Evolutionary conservation across 805 yeast genomes (phyloP).

Genomic region (Komagataella mondaviorum): DNA sequence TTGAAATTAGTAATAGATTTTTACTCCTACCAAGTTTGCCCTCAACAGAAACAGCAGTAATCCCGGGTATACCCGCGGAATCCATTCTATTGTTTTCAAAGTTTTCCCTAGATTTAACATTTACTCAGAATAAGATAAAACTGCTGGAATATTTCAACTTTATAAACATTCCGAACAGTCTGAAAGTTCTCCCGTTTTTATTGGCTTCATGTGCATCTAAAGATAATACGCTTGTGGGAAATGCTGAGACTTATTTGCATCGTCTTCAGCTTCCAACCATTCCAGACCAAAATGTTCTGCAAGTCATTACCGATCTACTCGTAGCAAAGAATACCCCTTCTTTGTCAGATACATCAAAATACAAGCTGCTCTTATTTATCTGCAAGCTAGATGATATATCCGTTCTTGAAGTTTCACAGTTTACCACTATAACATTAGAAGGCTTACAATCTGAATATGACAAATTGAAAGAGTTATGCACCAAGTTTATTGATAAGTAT

Average conservation of each 20-base stretch:
- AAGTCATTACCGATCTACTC: constrained; percentile 31
- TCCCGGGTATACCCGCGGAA: constrained; percentile 47
- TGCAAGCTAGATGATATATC: constrained; percentile 19
- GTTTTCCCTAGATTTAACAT: constrained; percentile 47
- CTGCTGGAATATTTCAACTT: constrained; percentile 20
- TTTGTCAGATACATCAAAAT: constrained; percentile 29
- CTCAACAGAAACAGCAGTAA: constrained; percentile 31
- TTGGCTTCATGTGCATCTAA: constrained; percentile 54
- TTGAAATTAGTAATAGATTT: neutral
- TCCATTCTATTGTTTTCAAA: constrained; percentile 54
- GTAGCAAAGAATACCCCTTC: constrained; percentile 28
- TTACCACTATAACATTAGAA: constrained; percentile 25
- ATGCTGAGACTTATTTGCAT: constrained; percentile 36
- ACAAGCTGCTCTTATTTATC: constrained; percentile 32
- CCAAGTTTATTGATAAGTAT: constrained; percentile 22
- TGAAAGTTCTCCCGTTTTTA: constrained; percentile 24
- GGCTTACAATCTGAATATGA: constrained; percentile 46
- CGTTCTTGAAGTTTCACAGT: constrained; percentile 20
- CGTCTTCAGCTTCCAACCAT: constrained; percentile 42
- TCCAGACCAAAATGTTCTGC: constrained; percentile 25
- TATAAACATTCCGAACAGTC: constrained; percentile 8
- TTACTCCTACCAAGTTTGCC: constrained; percentile 7
- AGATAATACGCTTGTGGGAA: constrained; percentile 38
- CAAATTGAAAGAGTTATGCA: constrained; percentile 16
- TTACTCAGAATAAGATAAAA: constrained; percentile 32